Percentiles rank a stretch among this genome's conserved stretches.
Conservation (phyloP, 768 basidiomycete genomes). For the Rhodotorula taiwanensis region DNA sequence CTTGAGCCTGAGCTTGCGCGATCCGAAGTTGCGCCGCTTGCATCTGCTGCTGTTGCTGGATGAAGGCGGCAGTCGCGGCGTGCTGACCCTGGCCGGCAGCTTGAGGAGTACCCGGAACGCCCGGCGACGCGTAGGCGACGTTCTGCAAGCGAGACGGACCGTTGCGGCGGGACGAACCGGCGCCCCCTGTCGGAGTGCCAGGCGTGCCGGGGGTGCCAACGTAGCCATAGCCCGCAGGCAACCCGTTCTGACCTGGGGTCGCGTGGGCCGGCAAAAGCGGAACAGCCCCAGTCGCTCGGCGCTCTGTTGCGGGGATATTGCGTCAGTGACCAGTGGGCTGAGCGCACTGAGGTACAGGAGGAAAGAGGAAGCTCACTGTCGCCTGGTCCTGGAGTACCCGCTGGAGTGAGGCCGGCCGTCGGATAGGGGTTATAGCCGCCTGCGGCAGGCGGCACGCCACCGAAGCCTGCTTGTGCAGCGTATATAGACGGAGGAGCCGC, state of each 20-base stretch:
- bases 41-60: constrained; percentile 28
- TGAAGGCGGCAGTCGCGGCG: constrained; percentile 16
- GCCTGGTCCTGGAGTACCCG: constrained; percentile 14
- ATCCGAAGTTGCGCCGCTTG: constrained; percentile 26
- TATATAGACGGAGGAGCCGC: constrained; percentile 3
- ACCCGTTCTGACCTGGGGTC: background rate
- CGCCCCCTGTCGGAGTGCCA: constrained; percentile 10
- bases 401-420: background rate
- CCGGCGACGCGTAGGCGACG: constrained; percentile 27
- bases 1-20: constrained; percentile 13
- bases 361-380: constrained; percentile 13
- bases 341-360: background rate
- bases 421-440: constrained; percentile 19
- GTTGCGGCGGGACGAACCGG: constrained; percentile 1
- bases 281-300: constrained; percentile 17
- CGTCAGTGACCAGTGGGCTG: background rate
- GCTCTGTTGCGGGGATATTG: constrained; percentile 1
- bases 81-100: background rate
- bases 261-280: constrained; percentile 29
- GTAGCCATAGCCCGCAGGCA: constrained; percentile 1
- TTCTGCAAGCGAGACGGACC: constrained; percentile 30
- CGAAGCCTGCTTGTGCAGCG: constrained; percentile 5
- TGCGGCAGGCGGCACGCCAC: background rate
- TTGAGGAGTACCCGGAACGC: constrained; percentile 4
- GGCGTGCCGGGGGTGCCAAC: background rate